Percentiles rank a stretch among this genome's conserved stretches.
These are phyloP conservation scores for Populus davidiana DNA, from an alignment of 345 rosid species.

Conservation along the genomic window DNA sequence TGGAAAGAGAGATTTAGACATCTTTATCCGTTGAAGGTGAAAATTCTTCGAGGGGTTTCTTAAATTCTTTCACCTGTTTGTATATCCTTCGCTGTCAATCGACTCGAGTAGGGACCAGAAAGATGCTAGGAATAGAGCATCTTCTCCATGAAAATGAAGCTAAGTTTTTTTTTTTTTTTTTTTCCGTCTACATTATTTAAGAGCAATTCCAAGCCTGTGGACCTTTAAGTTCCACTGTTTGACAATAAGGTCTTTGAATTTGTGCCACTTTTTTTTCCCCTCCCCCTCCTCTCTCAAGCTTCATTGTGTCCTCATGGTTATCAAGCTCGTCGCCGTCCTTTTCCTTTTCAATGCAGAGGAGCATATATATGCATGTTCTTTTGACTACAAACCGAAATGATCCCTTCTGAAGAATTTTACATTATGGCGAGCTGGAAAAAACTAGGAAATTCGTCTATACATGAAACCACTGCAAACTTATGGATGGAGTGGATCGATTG, in stretches of 20 bases:
- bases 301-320: too few species aligned
- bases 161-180: background rate
- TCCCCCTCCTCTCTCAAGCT: too few species aligned
- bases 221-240: background rate
- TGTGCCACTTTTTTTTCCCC: background rate
- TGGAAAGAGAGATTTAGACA: background rate
- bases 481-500: too few species aligned
- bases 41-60: background rate
- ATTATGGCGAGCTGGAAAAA: too few species aligned
- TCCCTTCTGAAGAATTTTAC: too few species aligned
- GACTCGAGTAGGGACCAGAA: background rate
- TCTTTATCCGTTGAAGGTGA: background rate
- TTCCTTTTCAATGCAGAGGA: too few species aligned
- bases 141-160: background rate
- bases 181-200: background rate
- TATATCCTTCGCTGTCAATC: background rate
- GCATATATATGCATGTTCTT: too few species aligned
- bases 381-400: too few species aligned
- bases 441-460: too few species aligned
- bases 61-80: background rate
- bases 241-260: background rate
- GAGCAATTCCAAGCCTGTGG: too few species aligned
- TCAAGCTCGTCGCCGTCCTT: too few species aligned
- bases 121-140: background rate
- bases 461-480: too few species aligned